phyloP scores from a whole-genome alignment of 768 basidiomycete genomes.

The Agrocybe chaxingu region DNA sequence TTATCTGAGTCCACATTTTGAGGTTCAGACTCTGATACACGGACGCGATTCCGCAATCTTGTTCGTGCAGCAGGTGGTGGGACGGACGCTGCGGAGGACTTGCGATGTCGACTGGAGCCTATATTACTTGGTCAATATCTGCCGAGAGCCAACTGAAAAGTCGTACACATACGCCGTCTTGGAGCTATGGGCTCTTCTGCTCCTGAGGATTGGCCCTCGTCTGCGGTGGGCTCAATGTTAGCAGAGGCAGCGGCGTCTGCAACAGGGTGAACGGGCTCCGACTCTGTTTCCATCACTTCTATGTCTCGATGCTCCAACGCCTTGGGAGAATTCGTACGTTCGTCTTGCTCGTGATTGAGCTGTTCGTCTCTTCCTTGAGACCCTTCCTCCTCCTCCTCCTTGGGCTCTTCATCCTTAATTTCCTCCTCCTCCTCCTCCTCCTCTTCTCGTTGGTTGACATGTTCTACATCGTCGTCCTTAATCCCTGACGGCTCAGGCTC shows the following conservation, averaged over 20 bases:
- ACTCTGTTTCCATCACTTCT: conserved; percentile 10
- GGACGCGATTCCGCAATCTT: conserved; percentile 27
- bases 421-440: conserved; percentile 11
- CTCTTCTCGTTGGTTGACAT: conserved; percentile 7
- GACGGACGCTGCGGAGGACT: conserved; percentile 29
- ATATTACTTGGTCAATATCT: neutral
- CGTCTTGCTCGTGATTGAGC: conserved; percentile 11
- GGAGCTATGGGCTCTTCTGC: conserved; percentile 19
- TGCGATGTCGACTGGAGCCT: conserved; percentile 41
- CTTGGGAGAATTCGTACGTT: conserved; percentile 3
- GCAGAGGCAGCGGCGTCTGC: neutral
- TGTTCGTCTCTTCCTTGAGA: conserved; percentile 13
- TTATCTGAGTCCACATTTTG: conserved; percentile 21
- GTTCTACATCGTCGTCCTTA: conserved; percentile 6
- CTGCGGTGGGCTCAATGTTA: conserved; percentile 6
- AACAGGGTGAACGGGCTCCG: conserved; percentile 9
- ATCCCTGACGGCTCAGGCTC: conserved; percentile 19
- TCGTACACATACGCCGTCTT: conserved; percentile 28
- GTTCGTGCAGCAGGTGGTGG: conserved; percentile 24
- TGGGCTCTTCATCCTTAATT: conserved; percentile 10
- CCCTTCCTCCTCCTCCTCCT: conserved; percentile 22
- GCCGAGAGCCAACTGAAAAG: neutral
- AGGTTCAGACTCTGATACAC: conserved; percentile 22
- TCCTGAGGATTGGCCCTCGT: conserved; percentile 12
- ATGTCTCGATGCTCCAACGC: neutral